These are phyloP conservation scores for Daldinia concentrica DNA, from an alignment of 495 filamentous ascomycete species.

Conservation along the genomic window DNA sequence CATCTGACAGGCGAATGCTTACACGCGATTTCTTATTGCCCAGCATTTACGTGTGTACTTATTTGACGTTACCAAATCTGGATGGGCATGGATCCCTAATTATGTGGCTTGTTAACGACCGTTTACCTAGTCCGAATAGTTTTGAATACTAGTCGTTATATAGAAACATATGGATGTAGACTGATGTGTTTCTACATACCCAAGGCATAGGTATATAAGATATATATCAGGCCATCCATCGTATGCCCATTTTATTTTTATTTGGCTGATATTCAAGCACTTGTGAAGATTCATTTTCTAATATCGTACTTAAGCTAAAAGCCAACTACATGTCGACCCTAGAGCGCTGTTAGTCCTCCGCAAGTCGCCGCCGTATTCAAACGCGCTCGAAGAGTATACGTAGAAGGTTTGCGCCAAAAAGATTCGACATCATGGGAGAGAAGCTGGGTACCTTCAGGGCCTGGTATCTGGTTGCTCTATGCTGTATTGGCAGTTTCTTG, in stretches of 20 bases:
- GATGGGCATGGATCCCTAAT: neutral
- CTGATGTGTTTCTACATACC: neutral
- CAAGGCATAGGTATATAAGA: neutral
- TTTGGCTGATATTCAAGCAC: neutral
- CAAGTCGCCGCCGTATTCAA: neutral
- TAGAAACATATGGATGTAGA: neutral
- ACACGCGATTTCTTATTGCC: neutral
- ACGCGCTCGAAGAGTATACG: neutral
- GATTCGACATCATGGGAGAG: slow-evolving; percentile 19
- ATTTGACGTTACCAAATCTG: neutral
- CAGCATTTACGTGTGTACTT: neutral
- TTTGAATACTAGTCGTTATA: slow-evolving; percentile 2
- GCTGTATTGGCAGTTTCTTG: slow-evolving; percentile 44
- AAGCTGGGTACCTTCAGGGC: slow-evolving; percentile 40
- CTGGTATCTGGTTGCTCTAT: slow-evolving; percentile 41
- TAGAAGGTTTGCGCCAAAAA: neutral
- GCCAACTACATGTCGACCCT: neutral
- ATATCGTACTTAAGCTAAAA: neutral
- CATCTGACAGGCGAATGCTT: neutral
- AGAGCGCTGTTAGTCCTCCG: neutral
- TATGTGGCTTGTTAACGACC: slow-evolving; percentile 7
- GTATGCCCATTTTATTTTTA: neutral
- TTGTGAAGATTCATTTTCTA: neutral
- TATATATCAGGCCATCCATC: neutral
- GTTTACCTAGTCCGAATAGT: neutral